Evolutionary conservation across 1,284 basidiomycete genomes (phyloP).

Genomic region (Termitomyces sp.): DNA sequence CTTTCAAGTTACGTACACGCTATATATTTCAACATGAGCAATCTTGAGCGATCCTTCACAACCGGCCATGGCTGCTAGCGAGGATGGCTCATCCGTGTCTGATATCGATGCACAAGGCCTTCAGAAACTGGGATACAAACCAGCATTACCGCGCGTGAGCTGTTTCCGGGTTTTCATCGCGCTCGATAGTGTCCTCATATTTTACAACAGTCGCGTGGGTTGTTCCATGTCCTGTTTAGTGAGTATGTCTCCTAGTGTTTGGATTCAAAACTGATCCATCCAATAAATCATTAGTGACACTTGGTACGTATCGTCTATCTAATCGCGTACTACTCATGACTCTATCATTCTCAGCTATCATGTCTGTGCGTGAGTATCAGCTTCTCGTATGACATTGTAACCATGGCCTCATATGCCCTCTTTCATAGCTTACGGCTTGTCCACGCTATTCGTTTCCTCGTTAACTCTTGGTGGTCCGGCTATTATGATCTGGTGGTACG

Average conservation of each 20-base stretch:
- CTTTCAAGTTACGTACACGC: too few relatives aligned
- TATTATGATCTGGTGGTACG: conserved; percentile 49
- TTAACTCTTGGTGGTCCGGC: conserved; percentile 47
- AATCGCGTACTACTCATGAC: not conserved
- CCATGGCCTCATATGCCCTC: not conserved
- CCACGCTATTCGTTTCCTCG: conserved; percentile 47
- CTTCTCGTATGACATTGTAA: not conserved
- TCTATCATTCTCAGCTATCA: conserved; percentile 34
- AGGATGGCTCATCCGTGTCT: not conserved
- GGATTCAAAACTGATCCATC: not conserved
- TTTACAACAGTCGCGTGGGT: conserved; percentile 36
- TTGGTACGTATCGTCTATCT: conserved; percentile 29
- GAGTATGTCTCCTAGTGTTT: conserved; percentile 15
- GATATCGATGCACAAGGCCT: conserved; percentile 26
- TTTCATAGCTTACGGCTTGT: conserved; percentile 42
- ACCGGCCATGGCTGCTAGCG: not conserved
- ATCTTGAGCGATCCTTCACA: not conserved
- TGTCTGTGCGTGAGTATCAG: conserved; percentile 44
- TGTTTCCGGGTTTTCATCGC: not conserved
- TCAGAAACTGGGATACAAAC: conserved; percentile 45
- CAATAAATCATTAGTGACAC: conserved; percentile 33
- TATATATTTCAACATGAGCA: not conserved
- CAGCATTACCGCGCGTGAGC: conserved; percentile 44
- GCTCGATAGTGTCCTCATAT: not conserved
- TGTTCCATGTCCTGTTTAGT: conserved; percentile 47